Conservation (phyloP, 2,329 filamentous ascomycete species). For the Penicillium thymicola region DNA sequence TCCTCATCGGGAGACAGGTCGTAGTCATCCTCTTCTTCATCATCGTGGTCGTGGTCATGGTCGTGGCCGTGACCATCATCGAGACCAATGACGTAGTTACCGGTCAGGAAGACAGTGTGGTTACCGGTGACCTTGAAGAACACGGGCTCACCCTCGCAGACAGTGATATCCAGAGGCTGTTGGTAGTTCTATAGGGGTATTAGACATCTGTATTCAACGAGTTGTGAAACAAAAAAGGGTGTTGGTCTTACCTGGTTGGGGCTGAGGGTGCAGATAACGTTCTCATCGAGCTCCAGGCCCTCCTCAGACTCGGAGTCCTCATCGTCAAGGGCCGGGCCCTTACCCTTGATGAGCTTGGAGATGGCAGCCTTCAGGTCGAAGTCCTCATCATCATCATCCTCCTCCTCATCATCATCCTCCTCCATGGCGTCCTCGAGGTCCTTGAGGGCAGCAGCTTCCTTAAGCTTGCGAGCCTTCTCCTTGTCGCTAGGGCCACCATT, state of each 20-base stretch:
- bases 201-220: not conserved
- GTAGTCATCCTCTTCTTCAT: constrained; percentile 69
- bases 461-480: constrained; percentile 81
- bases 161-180: constrained; percentile 88
- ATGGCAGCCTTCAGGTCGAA: constrained; percentile 48
- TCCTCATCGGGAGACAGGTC: constrained; percentile 77
- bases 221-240: not conserved
- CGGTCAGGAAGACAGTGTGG: constrained; percentile 86
- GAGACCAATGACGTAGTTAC: constrained; percentile 83
- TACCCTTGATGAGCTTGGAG: constrained; percentile 59
- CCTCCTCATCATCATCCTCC: constrained; percentile 55
- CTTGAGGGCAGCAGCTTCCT: constrained; percentile 71
- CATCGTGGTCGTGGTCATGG: constrained; percentile 51
- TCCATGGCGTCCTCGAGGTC: constrained; percentile 68
- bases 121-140: constrained; percentile 91
- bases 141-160: constrained; percentile 82
- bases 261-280: constrained; percentile 93
- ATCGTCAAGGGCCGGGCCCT: constrained; percentile 69
- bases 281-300: constrained; percentile 73
- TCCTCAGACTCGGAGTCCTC: constrained; percentile 57
- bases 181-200: constrained; percentile 70
- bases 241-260: constrained; percentile 70
- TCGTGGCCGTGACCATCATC: constrained; percentile 50
- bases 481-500: constrained; percentile 92
- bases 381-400: constrained; percentile 62